Evolutionary conservation across 2,329 filamentous ascomycete genomes (phyloP), one percentile per base, ranked within the genome.

Genomic region (Sordariomycetes sp.): DNA sequence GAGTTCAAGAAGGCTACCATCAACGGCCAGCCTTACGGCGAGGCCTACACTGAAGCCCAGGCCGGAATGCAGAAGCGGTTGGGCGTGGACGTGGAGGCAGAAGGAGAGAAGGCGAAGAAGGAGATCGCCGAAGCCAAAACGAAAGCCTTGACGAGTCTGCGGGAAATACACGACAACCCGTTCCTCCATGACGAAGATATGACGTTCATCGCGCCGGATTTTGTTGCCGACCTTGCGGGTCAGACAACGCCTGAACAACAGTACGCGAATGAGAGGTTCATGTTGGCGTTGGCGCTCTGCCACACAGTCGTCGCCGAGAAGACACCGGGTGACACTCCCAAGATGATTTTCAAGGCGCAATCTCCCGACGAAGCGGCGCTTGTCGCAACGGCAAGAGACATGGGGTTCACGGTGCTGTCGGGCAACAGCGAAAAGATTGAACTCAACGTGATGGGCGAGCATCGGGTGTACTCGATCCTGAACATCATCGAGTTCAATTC

Each of bases 401-500:
- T 93, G 75, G 94, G 94, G 3, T 97, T 96, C 68, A 96, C 91
- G 1, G 90, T 97, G 6, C 80, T 97, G 14, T 90, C 91, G 25
- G 83, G 86, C 61, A 84, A 87, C 2, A 80, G 83, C 43, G 89
- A 96, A 61, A 89, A 90, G 57, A 88, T 99, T 62, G 83, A 89
- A 57, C 68, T 99, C 58, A 96, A 96, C 63, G 80, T 96, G 7
- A 82, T 95, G 76, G 95, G 94, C 54, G 81, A 91, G 65, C 91
- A 97, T 64, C 82, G 85, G 53, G 85, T 87, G 61, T 99, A 94
- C 69, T 86, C 85, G 18, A 87, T 99, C 35, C 81, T 99, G 54
- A 97, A 96, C 72, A 96, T 89, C 1, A 86, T 99, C 43, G 94
- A 99, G 69, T 99, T 99, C 77, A 97, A 97, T 74, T 97, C 94